Conservation (phyloP, 2,329 filamentous ascomycete genomes). For the Venturiaceae sp. region DNA sequence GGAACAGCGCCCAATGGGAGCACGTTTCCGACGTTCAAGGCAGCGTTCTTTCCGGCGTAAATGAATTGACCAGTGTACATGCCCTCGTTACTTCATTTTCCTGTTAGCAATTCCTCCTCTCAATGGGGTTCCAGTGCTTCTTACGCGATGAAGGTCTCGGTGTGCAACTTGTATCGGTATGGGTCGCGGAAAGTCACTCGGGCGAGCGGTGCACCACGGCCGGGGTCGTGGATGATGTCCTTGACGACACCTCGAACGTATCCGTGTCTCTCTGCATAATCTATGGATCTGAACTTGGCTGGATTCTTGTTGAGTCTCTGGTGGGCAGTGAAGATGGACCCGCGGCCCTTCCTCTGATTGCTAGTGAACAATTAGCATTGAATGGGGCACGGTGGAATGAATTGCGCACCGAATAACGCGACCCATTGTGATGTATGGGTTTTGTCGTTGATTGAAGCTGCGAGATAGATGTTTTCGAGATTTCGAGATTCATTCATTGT, state of each 20-base stretch:
- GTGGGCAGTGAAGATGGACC: conserved; percentile 65
- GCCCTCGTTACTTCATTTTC: conserved; percentile 67
- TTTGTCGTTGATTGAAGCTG: neutral
- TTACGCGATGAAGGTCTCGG: conserved; percentile 93
- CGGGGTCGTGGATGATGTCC: conserved; percentile 98
- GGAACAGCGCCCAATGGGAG: conserved; percentile 90
- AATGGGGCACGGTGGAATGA: neutral
- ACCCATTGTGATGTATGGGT: conserved; percentile 33
- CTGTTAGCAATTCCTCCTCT: neutral
- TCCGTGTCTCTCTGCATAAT: conserved; percentile 91
- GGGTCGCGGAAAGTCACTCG: conserved; percentile 95
- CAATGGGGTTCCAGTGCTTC: neutral
- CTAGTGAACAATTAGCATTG: conserved; percentile 24
- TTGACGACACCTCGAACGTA: conserved; percentile 97
- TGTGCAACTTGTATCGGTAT: conserved; percentile 95
- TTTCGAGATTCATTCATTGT: neutral
- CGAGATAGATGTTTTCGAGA: neutral
- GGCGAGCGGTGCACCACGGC: conserved; percentile 95
- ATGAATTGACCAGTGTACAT: conserved; percentile 99
- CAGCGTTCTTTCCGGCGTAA: conserved; percentile 99
- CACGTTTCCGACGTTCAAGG: conserved; percentile 94
- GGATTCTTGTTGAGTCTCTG: conserved; percentile 88
- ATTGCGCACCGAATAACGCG: conserved; percentile 46
- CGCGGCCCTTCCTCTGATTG: conserved; percentile 61
- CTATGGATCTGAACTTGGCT: conserved; percentile 93